A percentile compares a stretch with the other conserved stretches of the same genome.
phyloP scores from a whole-genome alignment of 208 protist genomes.

The Eutreptiella sp. region DNA sequence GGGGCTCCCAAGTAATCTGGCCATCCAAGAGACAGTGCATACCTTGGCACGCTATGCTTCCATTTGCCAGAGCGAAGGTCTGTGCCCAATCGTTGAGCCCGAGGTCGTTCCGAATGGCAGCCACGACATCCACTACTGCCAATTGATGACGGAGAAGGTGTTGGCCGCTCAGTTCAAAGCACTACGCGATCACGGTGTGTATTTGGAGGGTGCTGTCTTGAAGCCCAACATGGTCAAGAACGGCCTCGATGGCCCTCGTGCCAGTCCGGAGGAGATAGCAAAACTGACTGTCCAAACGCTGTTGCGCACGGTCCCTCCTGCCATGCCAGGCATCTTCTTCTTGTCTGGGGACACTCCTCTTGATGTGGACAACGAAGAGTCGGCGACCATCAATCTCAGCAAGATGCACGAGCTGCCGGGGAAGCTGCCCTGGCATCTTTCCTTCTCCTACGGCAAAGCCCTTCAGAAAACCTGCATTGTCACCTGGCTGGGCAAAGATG shows the following conservation, averaged over 20 bases:
- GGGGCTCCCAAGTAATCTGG: conserved; percentile 68
- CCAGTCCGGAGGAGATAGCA: conserved; percentile 71
- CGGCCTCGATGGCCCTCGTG: conserved; percentile 61
- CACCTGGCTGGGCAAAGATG: conserved; percentile 82
- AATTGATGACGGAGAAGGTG: conserved; percentile 44
- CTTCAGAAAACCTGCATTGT: conserved; percentile 81
- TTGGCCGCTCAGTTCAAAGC: conserved; percentile 61
- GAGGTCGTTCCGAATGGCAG: conserved; percentile 91
- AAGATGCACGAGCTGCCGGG: conserved; percentile 76
- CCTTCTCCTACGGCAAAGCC: conserved; percentile 91
- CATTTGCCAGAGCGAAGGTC: conserved; percentile 87
- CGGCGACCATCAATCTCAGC: conserved; percentile 89
- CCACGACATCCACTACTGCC: conserved; percentile 73
- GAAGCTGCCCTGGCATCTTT: conserved; percentile 80
- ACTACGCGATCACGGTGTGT: conserved; percentile 84
- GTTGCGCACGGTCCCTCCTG: conserved; percentile 78
- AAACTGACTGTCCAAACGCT: conserved; percentile 76
- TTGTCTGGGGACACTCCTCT: conserved; percentile 92
- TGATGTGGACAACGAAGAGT: conserved; percentile 84
- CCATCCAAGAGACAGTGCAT: conserved; percentile 84
- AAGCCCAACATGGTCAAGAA: conserved; percentile 95
- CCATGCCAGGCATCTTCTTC: conserved; percentile 86
- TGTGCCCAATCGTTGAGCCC: conserved; percentile 95
- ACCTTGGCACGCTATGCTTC: conserved; percentile 86
- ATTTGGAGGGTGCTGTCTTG: conserved; percentile 86